phyloP scores from a whole-genome alignment of 1,284 basidiomycete genomes.

The Trichosporon faecale region DNA sequence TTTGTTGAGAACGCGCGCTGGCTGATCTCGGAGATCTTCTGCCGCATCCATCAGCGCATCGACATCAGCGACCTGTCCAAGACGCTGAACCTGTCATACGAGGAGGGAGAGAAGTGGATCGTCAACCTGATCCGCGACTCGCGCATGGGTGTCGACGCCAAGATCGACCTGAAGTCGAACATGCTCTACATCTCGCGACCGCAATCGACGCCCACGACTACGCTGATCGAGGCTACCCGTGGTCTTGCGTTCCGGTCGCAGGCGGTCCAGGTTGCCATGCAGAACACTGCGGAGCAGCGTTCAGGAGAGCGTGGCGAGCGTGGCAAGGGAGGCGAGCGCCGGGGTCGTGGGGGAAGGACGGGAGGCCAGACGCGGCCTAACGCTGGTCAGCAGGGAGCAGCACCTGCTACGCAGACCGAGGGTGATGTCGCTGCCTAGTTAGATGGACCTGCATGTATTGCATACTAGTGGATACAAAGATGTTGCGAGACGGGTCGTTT shows the following conservation, averaged over 20 bases:
- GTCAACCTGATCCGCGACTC: conserved; percentile 97
- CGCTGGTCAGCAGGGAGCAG: conserved; percentile 12
- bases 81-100: conserved; percentile 82
- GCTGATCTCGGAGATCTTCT: conserved; percentile 94
- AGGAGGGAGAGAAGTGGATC: conserved; percentile 99
- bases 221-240: conserved; percentile 92
- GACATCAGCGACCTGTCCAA: conserved; percentile 93
- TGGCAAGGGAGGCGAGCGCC: conserved; percentile 33
- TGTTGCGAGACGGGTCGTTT: not conserved
- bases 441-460: conserved; percentile 25
- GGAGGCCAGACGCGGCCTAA: conserved; percentile 24
- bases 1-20: conserved; percentile 95
- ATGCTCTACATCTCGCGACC: conserved; percentile 93
- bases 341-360: conserved; percentile 33
- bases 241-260: conserved; percentile 88
- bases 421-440: conserved; percentile 23
- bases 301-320: conserved; percentile 31
- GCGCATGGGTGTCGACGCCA: conserved; percentile 89
- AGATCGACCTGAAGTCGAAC: conserved; percentile 94
- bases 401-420: conserved; percentile 17
- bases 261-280: conserved; percentile 79
- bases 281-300: conserved; percentile 32
- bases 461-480: conserved; percentile 16
- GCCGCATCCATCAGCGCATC: conserved; percentile 92
- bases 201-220: conserved; percentile 84